Evolutionary conservation across 768 basidiomycete genomes (phyloP).

Genomic region (Nevesoporus exiguus): DNA sequence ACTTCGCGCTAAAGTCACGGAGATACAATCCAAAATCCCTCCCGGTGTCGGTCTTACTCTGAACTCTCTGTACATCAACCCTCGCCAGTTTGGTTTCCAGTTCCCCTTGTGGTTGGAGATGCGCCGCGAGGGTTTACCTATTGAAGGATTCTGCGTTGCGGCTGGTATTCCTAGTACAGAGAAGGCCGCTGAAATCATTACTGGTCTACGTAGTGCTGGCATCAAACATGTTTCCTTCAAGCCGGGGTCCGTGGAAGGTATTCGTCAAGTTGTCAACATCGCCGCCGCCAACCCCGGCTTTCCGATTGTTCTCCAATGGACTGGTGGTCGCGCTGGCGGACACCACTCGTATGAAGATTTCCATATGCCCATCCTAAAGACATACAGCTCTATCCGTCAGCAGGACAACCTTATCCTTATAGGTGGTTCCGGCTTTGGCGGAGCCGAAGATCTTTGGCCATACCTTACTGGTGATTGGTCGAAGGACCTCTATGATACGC

Average conservation of each 20-base stretch:
- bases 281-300: slow-evolving; percentile 92
- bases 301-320: slow-evolving; percentile 98
- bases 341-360: slow-evolving; percentile 99
- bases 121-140: slow-evolving; percentile 89
- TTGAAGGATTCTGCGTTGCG: slow-evolving; percentile 99
- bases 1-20: slow-evolving; percentile 86
- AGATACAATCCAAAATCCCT: slow-evolving; percentile 83
- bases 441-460: slow-evolving; percentile 92
- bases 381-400: slow-evolving; percentile 87
- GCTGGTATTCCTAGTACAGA: slow-evolving; percentile 96
- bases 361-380: slow-evolving; percentile 90
- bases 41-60: slow-evolving; percentile 90
- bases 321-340: slow-evolving; percentile 96
- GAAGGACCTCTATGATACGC: slow-evolving; percentile 68
- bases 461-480: slow-evolving; percentile 98
- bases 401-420: slow-evolving; percentile 87
- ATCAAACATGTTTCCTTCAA: slow-evolving; percentile 98
- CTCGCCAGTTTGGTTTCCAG: slow-evolving; percentile 95
- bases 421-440: slow-evolving; percentile 94
- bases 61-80: slow-evolving; percentile 97
- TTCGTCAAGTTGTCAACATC: slow-evolving; percentile 95
- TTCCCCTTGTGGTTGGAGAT: slow-evolving; percentile 98
- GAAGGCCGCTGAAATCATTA: slow-evolving; percentile 96
- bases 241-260: slow-evolving; percentile 96
- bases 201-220: slow-evolving; percentile 72